Evolutionary conservation across 768 basidiomycete genomes (phyloP), one percentile per base, ranked within the genome.

Genomic region (Mycena belliarum): DNA sequence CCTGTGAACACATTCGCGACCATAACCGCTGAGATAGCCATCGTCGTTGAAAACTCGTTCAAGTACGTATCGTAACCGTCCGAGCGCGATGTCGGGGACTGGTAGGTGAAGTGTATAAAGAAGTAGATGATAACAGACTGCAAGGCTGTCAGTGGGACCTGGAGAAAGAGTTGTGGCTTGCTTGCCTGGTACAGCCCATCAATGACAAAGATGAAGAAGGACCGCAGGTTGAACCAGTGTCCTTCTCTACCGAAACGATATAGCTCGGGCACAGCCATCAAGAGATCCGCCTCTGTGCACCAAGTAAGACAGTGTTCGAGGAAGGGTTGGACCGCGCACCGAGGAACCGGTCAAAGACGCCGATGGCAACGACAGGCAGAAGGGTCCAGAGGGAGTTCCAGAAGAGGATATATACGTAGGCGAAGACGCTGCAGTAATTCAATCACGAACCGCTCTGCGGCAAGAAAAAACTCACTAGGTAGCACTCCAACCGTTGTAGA

Each of bases 381-480:
- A 97, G 74, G 0, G 92, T 91, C 92, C 92, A 99, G 78, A 99
- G 91, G 3, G 97, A 91, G 73, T 99, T 99, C 96, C 96, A 99
- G 75, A 96, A 97, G 32, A 99, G 76, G 35, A 99, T 79, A 68
- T 95, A 98, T 15, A 90, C 93, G 73, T 97, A 97, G 59, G 95
- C 91, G 60, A 93, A 92, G 24, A 88, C 91, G 66, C 79, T 80
- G 58, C 29, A 69, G 61, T 32, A 52, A 20, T 41, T 54, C 44
- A 49, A 35, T 14, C 25, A 20, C 49, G 45, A 16, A 28, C 61
- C 6, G 20, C 16, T 14, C 20, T 38, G 20, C 50, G 8, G 4
- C 29, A 47, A 15, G 11, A 49, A 20, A 38, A 12, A 10, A 80
- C 91, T 73, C 66, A 92, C 91, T 94, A 98, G 66, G 87, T 86